Conservation (phyloP, 495 filamentous ascomycete genomes). For the Hyaloscypha hepaticicola region DNA sequence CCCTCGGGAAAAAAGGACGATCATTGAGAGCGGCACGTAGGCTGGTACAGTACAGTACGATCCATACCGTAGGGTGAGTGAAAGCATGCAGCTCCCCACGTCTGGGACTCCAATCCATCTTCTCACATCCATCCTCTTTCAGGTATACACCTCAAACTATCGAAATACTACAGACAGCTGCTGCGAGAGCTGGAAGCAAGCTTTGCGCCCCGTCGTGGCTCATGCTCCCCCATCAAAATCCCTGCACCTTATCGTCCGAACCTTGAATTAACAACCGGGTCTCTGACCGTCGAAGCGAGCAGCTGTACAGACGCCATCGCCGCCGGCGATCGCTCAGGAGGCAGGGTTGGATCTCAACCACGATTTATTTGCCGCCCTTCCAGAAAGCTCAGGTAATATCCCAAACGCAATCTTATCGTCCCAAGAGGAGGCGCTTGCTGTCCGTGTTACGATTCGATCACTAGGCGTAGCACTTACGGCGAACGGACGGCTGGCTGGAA, state of each 20-base stretch:
- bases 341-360: conserved; percentile 15
- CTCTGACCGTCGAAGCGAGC: conserved; percentile 28
- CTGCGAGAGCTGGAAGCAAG: conserved; percentile 14
- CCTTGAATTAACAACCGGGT: conserved; percentile 29
- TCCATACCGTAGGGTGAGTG: no score
- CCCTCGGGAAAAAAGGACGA: neutral
- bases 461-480: conserved; percentile 4
- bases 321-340: conserved; percentile 29
- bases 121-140: neutral
- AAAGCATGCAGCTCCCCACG: neutral
- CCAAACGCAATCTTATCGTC: conserved; percentile 25
- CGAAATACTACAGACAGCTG: neutral
- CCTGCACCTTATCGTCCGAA: conserved; percentile 30
- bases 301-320: conserved; percentile 29
- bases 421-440: conserved; percentile 12
- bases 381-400: conserved; percentile 29
- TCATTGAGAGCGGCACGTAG: neutral
- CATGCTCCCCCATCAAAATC: conserved; percentile 10
- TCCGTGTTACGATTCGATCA: conserved; percentile 15
- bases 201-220: conserved; percentile 12
- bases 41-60: no score
- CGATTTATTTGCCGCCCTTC: conserved; percentile 23
- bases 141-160: neutral
- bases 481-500: conserved; percentile 14
- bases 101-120: neutral